Evolutionary conservation across 176 grass and related monocot species (phyloP), one percentile per base, ranked within the genome.

Genomic region (Lolium multiflorum): DNA sequence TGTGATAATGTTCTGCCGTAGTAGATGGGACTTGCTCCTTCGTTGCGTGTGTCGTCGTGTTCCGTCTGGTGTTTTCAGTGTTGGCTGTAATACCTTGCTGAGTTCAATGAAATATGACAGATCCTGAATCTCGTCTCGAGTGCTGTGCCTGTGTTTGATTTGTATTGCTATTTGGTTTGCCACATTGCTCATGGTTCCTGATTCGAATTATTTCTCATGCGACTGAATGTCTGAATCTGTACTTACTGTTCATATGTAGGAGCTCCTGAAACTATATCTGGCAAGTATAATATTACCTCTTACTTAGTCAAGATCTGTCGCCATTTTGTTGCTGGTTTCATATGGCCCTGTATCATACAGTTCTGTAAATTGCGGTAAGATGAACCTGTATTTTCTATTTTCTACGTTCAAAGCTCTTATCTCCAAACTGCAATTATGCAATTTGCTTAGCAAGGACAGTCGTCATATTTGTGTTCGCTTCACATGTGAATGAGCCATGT

Each of bases 1-100:
- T 81, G 31, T 82, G 9, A 17, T 61, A 61, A 10, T 82, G 52
- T 82, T 10, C 2, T 80, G 76, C 54, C 20, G 54, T 78, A 12
- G 54, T 78, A 12, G n/a, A 14, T 24, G 20, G 38, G 18, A 0
- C 67, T 15, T 17, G 11, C 47, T 64, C 13, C 24, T 47, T 47
- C 41, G 2, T 44, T 35, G 3, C 17, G 35, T 66, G 2, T 4
- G 14, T 1, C 3, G 77, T 61, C 43, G 49, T 86, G 81, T 47
- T 71, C 0, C 0, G 3, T 71, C 67, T 22, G 28, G 8, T 78
- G n/a, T 89, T 5, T 11, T 85, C 22, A 21, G 8, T n/a, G n/a
- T 56, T 4, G 63, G 2, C 14, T 85, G 78, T 77, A 22, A 43
- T 70, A 3, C 0, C 15, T 43, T 44, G 11, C n/a, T 3, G 3